A percentile compares a stretch with the other conserved stretches of the same genome.
Conservation (phyloP, 2,329 filamentous ascomycete genomes). For the Fusarium sp. region DNA sequence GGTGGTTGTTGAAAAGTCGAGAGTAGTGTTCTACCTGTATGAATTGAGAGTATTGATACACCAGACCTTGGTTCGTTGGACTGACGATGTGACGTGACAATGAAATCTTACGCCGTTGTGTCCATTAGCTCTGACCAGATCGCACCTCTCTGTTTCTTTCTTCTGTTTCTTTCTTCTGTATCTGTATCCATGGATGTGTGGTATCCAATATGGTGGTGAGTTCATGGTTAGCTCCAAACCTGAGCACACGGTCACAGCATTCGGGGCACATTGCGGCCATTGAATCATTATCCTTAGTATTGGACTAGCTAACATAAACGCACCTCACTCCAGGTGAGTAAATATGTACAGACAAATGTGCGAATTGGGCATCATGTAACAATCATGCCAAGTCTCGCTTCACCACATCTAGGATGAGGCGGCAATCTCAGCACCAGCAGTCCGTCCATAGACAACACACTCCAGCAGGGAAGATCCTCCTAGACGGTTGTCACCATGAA, state of each 20-base stretch:
- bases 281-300: neutral
- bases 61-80: neutral
- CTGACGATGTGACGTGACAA: neutral
- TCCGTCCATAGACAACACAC: slow-evolving; percentile 71
- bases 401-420: neutral
- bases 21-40: neutral
- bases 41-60: neutral
- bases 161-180: neutral
- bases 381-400: neutral
- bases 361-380: neutral
- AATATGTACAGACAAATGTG: neutral
- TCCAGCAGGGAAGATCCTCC: slow-evolving; percentile 71
- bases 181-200: neutral
- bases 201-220: neutral
- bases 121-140: neutral
- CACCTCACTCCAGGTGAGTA: slow-evolving; percentile 38
- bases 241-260: neutral
- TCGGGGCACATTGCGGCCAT: neutral
- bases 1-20: neutral
- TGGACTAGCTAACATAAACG: slow-evolving; percentile 15
- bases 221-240: neutral
- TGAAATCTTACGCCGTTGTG: neutral
- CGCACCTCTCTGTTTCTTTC: neutral
- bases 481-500: slow-evolving; percentile 71
- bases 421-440: slow-evolving; percentile 57